Percentiles rank a stretch among this genome's conserved stretches.
These are phyloP conservation scores for Ascosphaera pollenicola DNA, from an alignment of 2,329 filamentous ascomycete species.

Conservation along the genomic window DNA sequence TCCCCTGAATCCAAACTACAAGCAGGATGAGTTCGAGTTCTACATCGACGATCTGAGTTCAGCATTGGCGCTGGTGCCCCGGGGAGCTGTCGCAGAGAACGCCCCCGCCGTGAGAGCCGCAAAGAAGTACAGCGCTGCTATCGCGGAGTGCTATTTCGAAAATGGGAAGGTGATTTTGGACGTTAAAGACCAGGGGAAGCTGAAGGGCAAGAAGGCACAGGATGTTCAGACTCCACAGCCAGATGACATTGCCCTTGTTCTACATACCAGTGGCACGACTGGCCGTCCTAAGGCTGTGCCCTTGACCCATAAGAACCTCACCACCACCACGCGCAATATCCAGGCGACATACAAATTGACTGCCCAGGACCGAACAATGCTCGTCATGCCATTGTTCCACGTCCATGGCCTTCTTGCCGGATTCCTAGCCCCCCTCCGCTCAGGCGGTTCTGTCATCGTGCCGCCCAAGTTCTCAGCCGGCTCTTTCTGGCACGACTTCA, in stretches of 20 bases:
- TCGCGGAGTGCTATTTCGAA: conserved; percentile 73
- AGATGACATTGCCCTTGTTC: conserved; percentile 61
- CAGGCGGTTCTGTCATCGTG: conserved; percentile 59
- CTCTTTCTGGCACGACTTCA: conserved; percentile 65
- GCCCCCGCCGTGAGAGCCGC: conserved; percentile 56
- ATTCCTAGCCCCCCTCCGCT: conserved; percentile 54
- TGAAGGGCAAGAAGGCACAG: conserved; percentile 29
- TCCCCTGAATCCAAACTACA: conserved; percentile 73
- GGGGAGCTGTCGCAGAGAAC: conserved; percentile 42
- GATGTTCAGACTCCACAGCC: conserved; percentile 35
- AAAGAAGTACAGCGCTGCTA: conserved; percentile 57
- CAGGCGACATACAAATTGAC: conserved; percentile 54
- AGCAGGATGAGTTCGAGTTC: conserved; percentile 77
- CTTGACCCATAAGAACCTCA: conserved; percentile 60
- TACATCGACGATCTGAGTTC: conserved; percentile 77
- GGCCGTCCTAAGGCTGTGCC: conserved; percentile 70
- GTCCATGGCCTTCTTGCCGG: conserved; percentile 73
- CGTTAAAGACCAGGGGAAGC: conserved; percentile 52
- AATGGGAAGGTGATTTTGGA: conserved; percentile 48
- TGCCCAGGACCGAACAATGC: conserved; percentile 50
- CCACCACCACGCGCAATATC: conserved; percentile 64
- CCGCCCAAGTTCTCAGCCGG: conserved; percentile 59
- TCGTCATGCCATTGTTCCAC: conserved; percentile 83
- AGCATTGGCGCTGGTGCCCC: conserved; percentile 52
- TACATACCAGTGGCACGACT: conserved; percentile 71